Base-by-base conservation (phyloP, 495 filamentous ascomycete genomes). In the Trichoderma erinaceum region DNA sequence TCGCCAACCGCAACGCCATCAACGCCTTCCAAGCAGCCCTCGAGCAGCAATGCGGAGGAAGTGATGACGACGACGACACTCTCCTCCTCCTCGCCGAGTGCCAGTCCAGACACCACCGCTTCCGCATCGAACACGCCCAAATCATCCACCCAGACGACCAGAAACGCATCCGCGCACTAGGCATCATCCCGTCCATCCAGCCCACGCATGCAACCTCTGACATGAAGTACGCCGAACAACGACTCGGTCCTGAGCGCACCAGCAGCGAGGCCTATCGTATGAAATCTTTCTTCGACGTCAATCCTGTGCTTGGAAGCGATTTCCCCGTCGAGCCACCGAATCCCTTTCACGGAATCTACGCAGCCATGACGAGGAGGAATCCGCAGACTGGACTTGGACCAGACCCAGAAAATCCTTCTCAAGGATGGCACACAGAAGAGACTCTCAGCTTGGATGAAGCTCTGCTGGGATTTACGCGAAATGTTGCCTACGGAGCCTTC, bases 121-220 rank as follows among this genome's bases (percentile, higher is more conserved):
- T 88, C 75, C 83, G 87, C 69, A 85, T 90, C 71, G 87, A 89
- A 71, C 87, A 90, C 74, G 71, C 84, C 0, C 87, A 90, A 68
- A 89, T 89, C 65, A 85, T 89, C 64, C 81, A 85, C 68, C 84
- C 84, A n/a, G 77, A 78, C 41, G 86, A 89, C 74, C 86, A 88
- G 69, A 68, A 66, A 0, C 79, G 82, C 35, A 83, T 90, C 69
- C 71, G 73, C 25, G 74, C 75, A 15, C 69, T 86, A 18, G 86
- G 85, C 15, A 85, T 90, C 67, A 83, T 89, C 68, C 85, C 87
- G 0, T 85, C 82, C n/a, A 84, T 90, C 70, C 87, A 89, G 71
- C 87, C 87, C 0, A 89, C 87, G 1, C 87, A 90, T 68, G 87
- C 87, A 41, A 89, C 86, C 13, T 86, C 84, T 12, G 87, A 90